Evolutionary conservation across 768 basidiomycete species (phyloP), one percentile per base, ranked within the genome.

Genomic region (Russula compacta): DNA sequence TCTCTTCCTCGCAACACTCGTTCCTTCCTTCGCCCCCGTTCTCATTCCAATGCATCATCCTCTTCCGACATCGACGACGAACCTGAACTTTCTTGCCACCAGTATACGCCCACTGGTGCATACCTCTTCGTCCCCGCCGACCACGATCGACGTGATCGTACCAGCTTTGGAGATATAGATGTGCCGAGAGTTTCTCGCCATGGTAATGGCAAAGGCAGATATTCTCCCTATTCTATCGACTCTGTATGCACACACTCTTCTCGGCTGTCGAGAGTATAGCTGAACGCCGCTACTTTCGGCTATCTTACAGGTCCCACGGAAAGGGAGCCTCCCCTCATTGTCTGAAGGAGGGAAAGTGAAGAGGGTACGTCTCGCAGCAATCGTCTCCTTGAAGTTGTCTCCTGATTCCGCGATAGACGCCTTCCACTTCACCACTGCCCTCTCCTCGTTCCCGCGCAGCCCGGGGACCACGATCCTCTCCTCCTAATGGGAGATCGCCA

Each of bases 21-120:
- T 17, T 29, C 63, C 67, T 67, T 66, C 63, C 64, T 71, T 63
- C 66, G 66, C 29, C 59, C 64, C 15, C 72, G 70, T 59, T 70
- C 72, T 59, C 73, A 71, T 67, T 76, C 75, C 33, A 75, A 78
- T 29, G 75, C 79, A 4, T 74, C 76, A 33, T 79, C 81, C 56
- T 78, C 76, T 14, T 65, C 69, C 57, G 62, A 62, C 53, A 62
- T 64, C 55, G 66, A 67, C 62, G 57, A 65, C 56, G 60, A 66
- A 33, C 49, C 24, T 51, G 66, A 66, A 24, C 47, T 29, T 21
- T 43, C 58, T 21, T 59, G 29, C n/a, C 46, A 21, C 3, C 56
- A 40, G 15, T 29, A 50, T 24, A 32, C 53, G 12, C 24, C 29
- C 24, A 29, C 51, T 2, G 63, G 60, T 21, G 55, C 66, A 32